Conservation (phyloP, 1,284 basidiomycete genomes). For the Ganoderma sp. region DNA sequence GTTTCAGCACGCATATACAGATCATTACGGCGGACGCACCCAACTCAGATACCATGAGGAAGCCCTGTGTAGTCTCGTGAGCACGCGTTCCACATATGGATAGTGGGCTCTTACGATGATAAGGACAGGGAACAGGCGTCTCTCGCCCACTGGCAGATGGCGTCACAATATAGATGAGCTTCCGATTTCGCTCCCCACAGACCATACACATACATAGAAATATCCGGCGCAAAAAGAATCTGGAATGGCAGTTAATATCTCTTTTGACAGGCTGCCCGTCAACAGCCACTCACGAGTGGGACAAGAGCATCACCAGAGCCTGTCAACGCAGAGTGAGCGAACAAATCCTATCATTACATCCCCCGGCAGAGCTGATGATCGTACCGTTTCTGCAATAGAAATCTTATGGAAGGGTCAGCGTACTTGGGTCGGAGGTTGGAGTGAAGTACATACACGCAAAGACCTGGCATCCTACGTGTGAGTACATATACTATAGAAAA, state of each 20-base stretch:
- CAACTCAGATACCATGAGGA: neutral
- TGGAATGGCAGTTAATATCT: neutral
- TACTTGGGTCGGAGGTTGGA: neutral
- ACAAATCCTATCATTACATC: neutral
- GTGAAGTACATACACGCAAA: neutral
- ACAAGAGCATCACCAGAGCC: conserved; percentile 6
- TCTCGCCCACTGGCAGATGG: neutral
- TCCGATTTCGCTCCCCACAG: too few species aligned
- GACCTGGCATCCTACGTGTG: neutral
- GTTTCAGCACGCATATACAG: neutral
- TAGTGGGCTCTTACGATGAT: neutral
- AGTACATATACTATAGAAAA: neutral
- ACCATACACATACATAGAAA: neutral
- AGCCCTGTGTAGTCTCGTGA: neutral
- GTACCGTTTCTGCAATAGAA: conserved; percentile 7
- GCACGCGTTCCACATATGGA: neutral
- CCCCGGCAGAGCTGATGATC: neutral
- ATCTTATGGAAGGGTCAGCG: neutral
- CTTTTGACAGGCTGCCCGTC: too few species aligned
- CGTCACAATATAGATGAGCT: neutral
- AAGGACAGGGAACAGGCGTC: neutral
- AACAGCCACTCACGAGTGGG: neutral
- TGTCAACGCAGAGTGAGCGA: neutral
- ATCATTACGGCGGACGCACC: neutral
- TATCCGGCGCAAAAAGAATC: conserved; percentile 3